Conservation (phyloP, 345 rosid genomes). For the Populus deltoides region DNA sequence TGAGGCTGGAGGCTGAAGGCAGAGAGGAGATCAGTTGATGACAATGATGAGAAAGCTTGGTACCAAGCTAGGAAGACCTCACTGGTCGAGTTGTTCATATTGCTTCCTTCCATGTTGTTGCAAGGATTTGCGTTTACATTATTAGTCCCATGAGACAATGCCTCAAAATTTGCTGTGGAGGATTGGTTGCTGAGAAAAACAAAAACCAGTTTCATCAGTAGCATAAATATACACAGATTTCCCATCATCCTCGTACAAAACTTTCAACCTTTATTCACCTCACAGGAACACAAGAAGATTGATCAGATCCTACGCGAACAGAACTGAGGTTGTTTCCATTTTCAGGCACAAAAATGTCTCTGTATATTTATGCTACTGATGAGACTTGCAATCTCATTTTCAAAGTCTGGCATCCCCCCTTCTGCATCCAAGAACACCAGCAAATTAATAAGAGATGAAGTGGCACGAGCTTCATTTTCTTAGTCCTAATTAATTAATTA, state of each 20-base stretch:
- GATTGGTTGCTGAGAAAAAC: slow-evolving; percentile 15
- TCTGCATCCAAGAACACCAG: slow-evolving; percentile 32
- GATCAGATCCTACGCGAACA: slow-evolving; percentile 22
- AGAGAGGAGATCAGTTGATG: slow-evolving; percentile 34
- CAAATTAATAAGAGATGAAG: not conserved
- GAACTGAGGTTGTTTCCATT: slow-evolving; percentile 26
- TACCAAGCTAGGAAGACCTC: slow-evolving; percentile 32
- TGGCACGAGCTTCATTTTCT: not conserved
- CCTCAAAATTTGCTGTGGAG: slow-evolving; percentile 30
- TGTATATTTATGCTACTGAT: too few relatives aligned
- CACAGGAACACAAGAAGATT: slow-evolving; percentile 28
- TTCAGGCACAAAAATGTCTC: slow-evolving; percentile 27
- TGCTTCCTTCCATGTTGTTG: slow-evolving; percentile 23
- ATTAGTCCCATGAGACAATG: slow-evolving; percentile 36
- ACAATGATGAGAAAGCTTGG: slow-evolving; percentile 30
- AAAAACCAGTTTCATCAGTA: too few relatives aligned
- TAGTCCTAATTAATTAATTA: not conserved
- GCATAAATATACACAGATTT: not conserved
- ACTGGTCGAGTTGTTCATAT: slow-evolving; percentile 13
- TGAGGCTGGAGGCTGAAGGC: slow-evolving; percentile 37
- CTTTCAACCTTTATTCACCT: slow-evolving; percentile 1
- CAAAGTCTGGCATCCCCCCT: slow-evolving; percentile 30
- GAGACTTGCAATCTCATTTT: slow-evolving; percentile 20
- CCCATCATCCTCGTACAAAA: not conserved
- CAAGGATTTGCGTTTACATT: slow-evolving; percentile 17